Evolutionary conservation across 345 rosid species (phyloP).

Genomic region (Syzygium aromaticum): DNA sequence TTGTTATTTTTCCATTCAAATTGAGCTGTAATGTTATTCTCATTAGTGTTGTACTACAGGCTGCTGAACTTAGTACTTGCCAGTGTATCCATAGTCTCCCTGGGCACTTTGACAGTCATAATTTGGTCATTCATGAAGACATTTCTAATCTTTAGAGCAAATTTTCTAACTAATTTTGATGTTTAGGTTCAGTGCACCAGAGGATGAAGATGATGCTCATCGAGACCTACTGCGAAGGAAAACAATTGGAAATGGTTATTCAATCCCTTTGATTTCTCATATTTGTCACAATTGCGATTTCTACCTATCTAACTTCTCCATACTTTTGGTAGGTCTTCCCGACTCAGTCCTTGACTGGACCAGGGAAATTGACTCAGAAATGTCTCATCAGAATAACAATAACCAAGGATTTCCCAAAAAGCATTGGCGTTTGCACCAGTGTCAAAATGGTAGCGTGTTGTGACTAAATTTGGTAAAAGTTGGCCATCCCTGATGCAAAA

Average conservation of each 20-base stretch:
- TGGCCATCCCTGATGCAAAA: not conserved
- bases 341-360: constrained; percentile 91
- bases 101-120: not conserved
- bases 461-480: not conserved
- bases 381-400: constrained; percentile 58
- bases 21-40: not conserved
- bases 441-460: constrained; percentile 68
- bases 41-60: not conserved
- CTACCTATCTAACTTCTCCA: constrained; percentile 2
- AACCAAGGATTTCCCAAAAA: constrained; percentile 92
- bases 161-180: not conserved
- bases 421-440: constrained; percentile 99
- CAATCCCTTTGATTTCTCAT: not conserved
- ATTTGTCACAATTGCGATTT: not conserved
- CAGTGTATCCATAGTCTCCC: not conserved
- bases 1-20: not conserved
- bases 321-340: constrained; percentile 58
- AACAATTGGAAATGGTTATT: constrained; percentile 91
- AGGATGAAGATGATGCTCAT: constrained; percentile 75
- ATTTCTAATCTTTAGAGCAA: not conserved
- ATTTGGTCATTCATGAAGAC: not conserved
- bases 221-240: constrained; percentile 62
- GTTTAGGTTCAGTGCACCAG: constrained; percentile 75
- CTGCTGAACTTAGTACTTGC: not conserved
- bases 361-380: constrained; percentile 58